Evolutionary conservation across 371 early-diverging fungal species (phyloP).

Genomic region (Parasitella parasitica): DNA sequence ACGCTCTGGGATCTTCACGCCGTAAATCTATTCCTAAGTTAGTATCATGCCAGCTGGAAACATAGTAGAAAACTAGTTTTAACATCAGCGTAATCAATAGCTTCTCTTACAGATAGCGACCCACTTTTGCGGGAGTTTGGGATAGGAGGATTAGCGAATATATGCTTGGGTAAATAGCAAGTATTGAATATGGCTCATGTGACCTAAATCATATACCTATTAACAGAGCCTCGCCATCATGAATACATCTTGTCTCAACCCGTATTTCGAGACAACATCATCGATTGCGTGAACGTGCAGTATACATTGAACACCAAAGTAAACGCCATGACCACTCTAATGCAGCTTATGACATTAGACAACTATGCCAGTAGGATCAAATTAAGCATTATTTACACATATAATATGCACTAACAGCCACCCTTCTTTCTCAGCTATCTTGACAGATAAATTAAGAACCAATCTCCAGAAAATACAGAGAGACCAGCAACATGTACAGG

Average conservation of each 20-base stretch:
- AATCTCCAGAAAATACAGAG: background rate
- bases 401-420: background rate
- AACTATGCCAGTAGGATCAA: conserved; percentile 10
- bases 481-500: background rate
- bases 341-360: conserved; percentile 30
- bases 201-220: too few species aligned
- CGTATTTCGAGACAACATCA: conserved; percentile 14
- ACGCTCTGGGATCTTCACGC: conserved; percentile 48
- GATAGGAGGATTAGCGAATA: conserved; percentile 55
- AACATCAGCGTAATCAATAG: conserved; percentile 12
- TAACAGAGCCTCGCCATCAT: conserved; percentile 37
- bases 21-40: conserved; percentile 45
- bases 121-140: conserved; percentile 46
- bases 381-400: background rate
- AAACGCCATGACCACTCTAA: conserved; percentile 43
- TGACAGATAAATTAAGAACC: conserved; percentile 19
- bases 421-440: conserved; percentile 17
- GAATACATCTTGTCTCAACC: conserved; percentile 35
- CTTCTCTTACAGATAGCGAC: conserved; percentile 31
- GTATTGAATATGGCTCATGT: background rate
- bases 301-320: conserved; percentile 23
- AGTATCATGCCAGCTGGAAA: conserved; percentile 19
- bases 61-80: background rate
- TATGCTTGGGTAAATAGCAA: conserved; percentile 41
- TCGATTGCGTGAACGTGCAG: conserved; percentile 15